Evolutionary conservation across 2,329 filamentous ascomycete species (phyloP), one percentile per base, ranked within the genome.

Genomic region (Apiospora arundinis): DNA sequence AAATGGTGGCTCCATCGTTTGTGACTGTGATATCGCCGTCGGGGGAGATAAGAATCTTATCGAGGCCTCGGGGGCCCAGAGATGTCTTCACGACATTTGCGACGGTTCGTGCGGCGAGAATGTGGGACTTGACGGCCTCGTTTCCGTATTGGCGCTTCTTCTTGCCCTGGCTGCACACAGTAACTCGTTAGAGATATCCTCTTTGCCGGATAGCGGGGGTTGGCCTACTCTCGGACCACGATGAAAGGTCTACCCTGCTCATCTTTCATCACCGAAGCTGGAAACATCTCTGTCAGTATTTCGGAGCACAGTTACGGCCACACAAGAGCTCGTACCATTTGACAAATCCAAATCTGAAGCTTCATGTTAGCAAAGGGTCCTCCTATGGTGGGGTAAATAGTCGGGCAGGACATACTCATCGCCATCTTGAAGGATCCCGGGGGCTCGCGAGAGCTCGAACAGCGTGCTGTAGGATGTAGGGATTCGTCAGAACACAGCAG

Each of bases 21-120:
- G 96, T 99, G 74, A 99, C 95, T 74, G 96, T 99, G 82, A 99
- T 99, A 84, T 99, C 96, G 82, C 96, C 96, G 82, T 99, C 96
- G 73, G 96, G 93, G 69, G 96, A 99, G 79, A 99, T 99, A 78
- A 99, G 90, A 81, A 99, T 99, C 88, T 99, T 99, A 88, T 99
- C 96, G 80, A 99, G 91, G 74, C 96, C 96, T 77, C 96, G 93
- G 70, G 96, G 96, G 68, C 96, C 96, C 78, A 99, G 89, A 75
- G 97, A 99, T 73, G 94, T 96, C 88, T 97, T 98, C 84, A 99
- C 94, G 78, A 99, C 96, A 85, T 95, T 97, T 77, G 96, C 93
- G 77, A 99, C 95, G 72, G 96, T 98, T 81, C 95, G 92, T 70
- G 97, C 97, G 73, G 96, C 95, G 78, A 98, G 91, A 79, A 99